Evolutionary conservation across 2,329 filamentous ascomycete genomes (phyloP), one percentile per base, ranked within the genome.

Genomic region (Scedosporium apiospermum): DNA sequence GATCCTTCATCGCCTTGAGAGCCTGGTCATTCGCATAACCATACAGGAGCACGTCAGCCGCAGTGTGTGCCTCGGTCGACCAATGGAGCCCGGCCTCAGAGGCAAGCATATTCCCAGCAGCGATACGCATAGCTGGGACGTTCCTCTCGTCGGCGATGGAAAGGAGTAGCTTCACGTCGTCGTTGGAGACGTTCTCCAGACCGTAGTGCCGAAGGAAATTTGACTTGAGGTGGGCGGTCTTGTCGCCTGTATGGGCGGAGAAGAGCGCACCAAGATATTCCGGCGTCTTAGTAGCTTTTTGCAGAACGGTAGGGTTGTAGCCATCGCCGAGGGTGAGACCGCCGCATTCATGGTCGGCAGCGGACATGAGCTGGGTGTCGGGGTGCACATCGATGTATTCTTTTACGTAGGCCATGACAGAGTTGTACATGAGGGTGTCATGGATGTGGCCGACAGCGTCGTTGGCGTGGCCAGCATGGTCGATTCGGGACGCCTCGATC

Each of bases 371-470:
- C 66, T 69, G 67, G 12, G 67, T 69, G 62, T 69, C 66, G 10
- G 65, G 63, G 64, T 67, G 62, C 18, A 64, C 27, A 49, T 62
- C 55, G 26, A 69, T 65, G 62, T 63, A 67, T 18, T 68, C 63
- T 62, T 64, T 64, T 46, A 69, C 64, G 61, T 66, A 67, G 27
- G 63, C 60, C 64, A 69, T 66, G 63, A 68, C 68, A 42, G 67
- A 61, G 65, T 68, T 68, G 64, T 66, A 69, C 65, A 69, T 68
- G 62, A 69, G 63, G 23, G 66, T 67, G 49, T 69, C 67, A 63
- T 67, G 65, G 41, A 69, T 44, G 60, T 69, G 67, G 42, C 64
- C 65, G 6, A 65, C 64, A 4, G 65, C 65, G 60, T 69, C 67
- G 57, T 68, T 68, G 63, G 65, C 64, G 60, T 69, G 66, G 14